Evolutionary conservation across 352 stramenopile species (phyloP), one percentile per base, ranked within the genome.

Genomic region (Globisporangium takayamanum): DNA sequence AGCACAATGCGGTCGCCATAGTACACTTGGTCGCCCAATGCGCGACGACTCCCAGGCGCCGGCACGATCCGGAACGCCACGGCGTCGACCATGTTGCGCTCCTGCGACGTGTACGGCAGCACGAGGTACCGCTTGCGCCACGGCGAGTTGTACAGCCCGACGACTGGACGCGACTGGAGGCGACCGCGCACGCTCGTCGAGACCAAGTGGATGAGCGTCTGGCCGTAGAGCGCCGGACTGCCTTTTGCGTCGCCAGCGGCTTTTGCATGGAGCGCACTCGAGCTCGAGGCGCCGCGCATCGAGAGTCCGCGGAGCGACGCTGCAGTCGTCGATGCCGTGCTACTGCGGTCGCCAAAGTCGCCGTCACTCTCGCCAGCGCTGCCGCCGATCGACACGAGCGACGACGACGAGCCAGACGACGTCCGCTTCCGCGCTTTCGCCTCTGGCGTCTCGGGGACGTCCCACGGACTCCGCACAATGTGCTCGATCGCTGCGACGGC

Each of bases 51-150:
- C 36, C 70, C 75, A 15, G 62, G 50, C 7, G 73, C 80, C 22
- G 84, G 84, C 36, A 94, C 60, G 45, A 94, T 86, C 7, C 77
- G 74, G 49, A 94, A 94, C 18, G 80, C 78, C 16, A 88, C 80
- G 25, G 78, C 80, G 61, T 89, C 66, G 45, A 94, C 82, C 53
- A 80, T 65, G 50, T 85, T 75, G 16, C 80, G 68, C 51, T 92
- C 80, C 42, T 87, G 76, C 1, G 80, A 67, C 10, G 82, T 89
- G 46, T 85, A 89, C 2, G 83, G 83, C 28, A 92, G 67, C 26
- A 91, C 81, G 6, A 93, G 71, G 55, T 93, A 93, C n/a, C 84
- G 74, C 47, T 91, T 91, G 47, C 76, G 72, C 84, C 84, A 93
- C 25, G 80, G 80, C 25, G 84, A 91, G 37, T 76, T 88, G 60